Percentiles rank a stretch among this genome's conserved stretches.
These are phyloP conservation scores for Cinchona pubescens DNA, from an alignment of 257 asterid species.

Conservation along the genomic window DNA sequence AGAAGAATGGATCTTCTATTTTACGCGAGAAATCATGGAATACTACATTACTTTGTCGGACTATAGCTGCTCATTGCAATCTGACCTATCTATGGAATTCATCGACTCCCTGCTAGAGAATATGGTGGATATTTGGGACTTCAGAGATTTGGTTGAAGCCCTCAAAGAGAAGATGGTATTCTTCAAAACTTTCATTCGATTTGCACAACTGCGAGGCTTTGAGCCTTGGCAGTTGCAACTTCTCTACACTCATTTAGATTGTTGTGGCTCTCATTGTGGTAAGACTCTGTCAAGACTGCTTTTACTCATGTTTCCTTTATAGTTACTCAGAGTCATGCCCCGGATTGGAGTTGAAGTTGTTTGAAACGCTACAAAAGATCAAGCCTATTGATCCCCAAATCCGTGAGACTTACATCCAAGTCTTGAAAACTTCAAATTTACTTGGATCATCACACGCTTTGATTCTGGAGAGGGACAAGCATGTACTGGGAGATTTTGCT, in stretches of 20 bases:
- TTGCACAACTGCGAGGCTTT: background rate
- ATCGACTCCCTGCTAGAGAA: background rate
- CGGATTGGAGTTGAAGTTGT: background rate
- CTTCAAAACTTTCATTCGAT: background rate
- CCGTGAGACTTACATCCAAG: background rate
- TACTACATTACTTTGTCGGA: background rate
- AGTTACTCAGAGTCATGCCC: too few species aligned
- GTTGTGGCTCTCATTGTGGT: background rate
- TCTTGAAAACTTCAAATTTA: background rate
- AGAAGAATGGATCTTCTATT: background rate
- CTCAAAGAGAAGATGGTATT: background rate
- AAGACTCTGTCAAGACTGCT: background rate
- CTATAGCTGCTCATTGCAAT: background rate
- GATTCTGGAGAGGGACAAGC: background rate
- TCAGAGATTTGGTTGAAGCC: background rate
- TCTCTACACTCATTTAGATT: background rate
- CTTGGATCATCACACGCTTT: background rate
- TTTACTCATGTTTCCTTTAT: too few species aligned
- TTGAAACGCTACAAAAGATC: background rate
- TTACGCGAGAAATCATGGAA: background rate
- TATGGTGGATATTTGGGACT: background rate
- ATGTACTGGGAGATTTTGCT: background rate
- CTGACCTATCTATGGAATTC: background rate
- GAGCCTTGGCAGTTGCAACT: background rate
- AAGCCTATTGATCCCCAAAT: background rate